phyloP scores from a whole-genome alignment of 2,329 filamentous ascomycete genomes.

The Fulvia fulva region DNA sequence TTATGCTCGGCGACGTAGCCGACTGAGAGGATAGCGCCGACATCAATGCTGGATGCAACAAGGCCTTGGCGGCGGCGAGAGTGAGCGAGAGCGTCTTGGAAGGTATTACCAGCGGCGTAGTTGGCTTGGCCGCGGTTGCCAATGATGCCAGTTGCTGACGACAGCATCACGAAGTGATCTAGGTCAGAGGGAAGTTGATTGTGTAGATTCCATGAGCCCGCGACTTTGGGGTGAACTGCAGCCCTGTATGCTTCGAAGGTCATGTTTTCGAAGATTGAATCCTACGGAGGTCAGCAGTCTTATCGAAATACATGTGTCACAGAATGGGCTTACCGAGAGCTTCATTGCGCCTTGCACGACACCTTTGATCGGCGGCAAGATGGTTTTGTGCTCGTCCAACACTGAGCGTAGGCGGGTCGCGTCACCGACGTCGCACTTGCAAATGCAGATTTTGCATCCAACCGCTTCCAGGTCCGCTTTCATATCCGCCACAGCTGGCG shows the following conservation, averaged over 20 bases:
- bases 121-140: slow-evolving; percentile 39
- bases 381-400: slow-evolving; percentile 11
- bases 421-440: slow-evolving; percentile 11
- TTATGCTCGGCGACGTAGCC: slow-evolving; percentile 23
- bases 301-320: too few species aligned
- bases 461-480: slow-evolving; percentile 3
- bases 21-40: slow-evolving; percentile 32
- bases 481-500: slow-evolving; percentile 3
- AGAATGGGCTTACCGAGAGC: too few species aligned
- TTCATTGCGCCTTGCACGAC: slow-evolving; percentile 40
- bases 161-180: slow-evolving; percentile 34
- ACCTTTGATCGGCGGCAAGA: slow-evolving; percentile 37
- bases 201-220: slow-evolving; percentile 29
- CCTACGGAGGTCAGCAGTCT: too few species aligned
- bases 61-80: slow-evolving; percentile 28
- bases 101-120: slow-evolving; percentile 39
- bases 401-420: slow-evolving; percentile 16
- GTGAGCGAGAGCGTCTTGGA: slow-evolving; percentile 25
- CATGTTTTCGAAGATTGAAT: slow-evolving; percentile 24
- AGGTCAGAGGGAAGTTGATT: slow-evolving; percentile 16
- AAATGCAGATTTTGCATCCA: slow-evolving; percentile 4
- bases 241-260: slow-evolving; percentile 14
- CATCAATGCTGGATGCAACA: slow-evolving; percentile 25
- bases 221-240: slow-evolving; percentile 25
- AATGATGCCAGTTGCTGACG: slow-evolving; percentile 22